phyloP scores from a whole-genome alignment of 2,329 filamentous ascomycete genomes.

The Aspergillus tubingensis region DNA sequence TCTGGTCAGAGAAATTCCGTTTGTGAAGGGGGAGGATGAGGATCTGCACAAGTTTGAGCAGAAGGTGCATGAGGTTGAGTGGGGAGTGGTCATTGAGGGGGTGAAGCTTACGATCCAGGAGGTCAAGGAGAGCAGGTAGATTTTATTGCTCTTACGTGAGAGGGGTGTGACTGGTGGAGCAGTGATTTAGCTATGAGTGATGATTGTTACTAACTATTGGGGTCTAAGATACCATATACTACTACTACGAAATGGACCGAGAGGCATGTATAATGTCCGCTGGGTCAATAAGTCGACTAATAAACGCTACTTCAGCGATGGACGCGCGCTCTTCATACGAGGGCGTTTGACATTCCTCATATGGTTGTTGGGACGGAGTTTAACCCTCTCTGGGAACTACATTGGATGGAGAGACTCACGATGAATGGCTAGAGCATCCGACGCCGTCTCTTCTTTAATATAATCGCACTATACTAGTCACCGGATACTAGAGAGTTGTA shows the following conservation, averaged over 20 bases:
- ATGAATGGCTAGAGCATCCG: no score
- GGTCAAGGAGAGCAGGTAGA: slow-evolving; percentile 28
- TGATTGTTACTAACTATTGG: neutral
- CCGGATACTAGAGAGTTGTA: no score
- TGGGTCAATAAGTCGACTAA: no score
- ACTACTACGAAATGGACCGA: neutral
- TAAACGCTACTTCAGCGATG: neutral
- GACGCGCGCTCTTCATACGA: neutral
- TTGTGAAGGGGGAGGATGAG: slow-evolving; percentile 62
- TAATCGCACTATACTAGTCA: no score
- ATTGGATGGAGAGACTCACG: no score
- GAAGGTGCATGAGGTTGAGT: slow-evolving; percentile 75
- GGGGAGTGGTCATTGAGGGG: slow-evolving; percentile 76
- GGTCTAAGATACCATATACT: neutral
- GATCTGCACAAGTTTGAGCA: slow-evolving; percentile 66
- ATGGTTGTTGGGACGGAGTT: neutral
- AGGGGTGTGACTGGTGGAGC: neutral
- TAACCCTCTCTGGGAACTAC: neutral
- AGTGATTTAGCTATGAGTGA: neutral
- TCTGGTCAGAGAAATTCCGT: slow-evolving; percentile 66
- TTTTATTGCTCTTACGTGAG: neutral
- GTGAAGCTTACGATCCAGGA: slow-evolving; percentile 44
- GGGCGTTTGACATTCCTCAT: neutral
- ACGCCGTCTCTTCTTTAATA: no score
- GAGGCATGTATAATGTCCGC: neutral